Percentiles rank a stretch among this genome's conserved stretches.
phyloP scores from a whole-genome alignment of 164 flowering plant species.

The Sextonia rubra region DNA sequence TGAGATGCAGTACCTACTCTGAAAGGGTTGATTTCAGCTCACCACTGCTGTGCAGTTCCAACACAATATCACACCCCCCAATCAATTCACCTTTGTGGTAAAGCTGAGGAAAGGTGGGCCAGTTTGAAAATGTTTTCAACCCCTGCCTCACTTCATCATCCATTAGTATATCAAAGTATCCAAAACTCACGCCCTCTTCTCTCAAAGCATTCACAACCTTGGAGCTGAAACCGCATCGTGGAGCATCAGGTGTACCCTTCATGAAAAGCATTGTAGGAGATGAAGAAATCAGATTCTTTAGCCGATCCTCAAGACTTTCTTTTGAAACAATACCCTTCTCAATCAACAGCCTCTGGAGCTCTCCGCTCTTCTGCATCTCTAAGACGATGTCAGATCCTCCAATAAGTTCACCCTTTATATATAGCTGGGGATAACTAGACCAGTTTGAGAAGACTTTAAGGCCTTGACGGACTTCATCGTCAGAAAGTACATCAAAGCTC shows the following conservation, averaged over 20 bases:
- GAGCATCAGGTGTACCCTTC: constrained; percentile 93
- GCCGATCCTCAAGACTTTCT: constrained; percentile 58
- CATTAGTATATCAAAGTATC: constrained; percentile 69
- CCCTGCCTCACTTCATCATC: constrained; percentile 92
- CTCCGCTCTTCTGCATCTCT: constrained; percentile 97
- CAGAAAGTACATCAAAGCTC: constrained; percentile 76
- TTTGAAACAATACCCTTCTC: constrained; percentile 53
- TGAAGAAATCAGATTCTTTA: constrained; percentile 50
- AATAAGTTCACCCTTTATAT: constrained; percentile 77
- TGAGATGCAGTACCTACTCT: constrained; percentile 31
- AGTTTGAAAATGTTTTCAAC: constrained; percentile 72
- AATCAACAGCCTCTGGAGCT: constrained; percentile 52
- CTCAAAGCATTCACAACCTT: constrained; percentile 75
- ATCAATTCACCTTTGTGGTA: constrained; percentile 88
- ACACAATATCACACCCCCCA: constrained; percentile 87
- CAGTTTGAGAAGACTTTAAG: constrained; percentile 89
- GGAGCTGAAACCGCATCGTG: constrained; percentile 89
- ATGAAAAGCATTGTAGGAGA: constrained; percentile 83
- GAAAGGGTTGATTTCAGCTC: constrained; percentile 77
- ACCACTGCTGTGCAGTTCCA: constrained; percentile 64
- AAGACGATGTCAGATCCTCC: constrained; percentile 92
- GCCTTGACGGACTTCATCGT: constrained; percentile 90
- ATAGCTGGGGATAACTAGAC: constrained; percentile 95
- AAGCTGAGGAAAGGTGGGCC: constrained; percentile 95
- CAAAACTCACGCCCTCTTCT: constrained; percentile 67